Base-by-base conservation (phyloP, 1,139 yeast genomes). In the Kazachstania sp. region DNA sequence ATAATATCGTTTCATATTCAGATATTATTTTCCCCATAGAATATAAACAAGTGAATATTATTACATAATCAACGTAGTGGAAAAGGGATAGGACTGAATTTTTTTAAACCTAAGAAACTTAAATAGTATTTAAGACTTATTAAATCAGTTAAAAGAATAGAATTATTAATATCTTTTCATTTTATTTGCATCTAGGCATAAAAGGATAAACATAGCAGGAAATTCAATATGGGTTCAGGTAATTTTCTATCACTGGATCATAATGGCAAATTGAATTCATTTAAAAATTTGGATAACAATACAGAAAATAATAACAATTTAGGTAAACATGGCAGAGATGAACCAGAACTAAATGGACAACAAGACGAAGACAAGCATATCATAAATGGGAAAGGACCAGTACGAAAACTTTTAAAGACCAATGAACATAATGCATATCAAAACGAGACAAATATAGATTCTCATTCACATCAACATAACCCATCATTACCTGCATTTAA, bases 401-500 rank as follows among this genome's bases (percentile, higher is more conserved):
- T 37, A 37, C 39, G 39, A 37, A 37, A 37, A n/a, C 30, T 37
- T 4, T 23, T 16, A 13, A 37, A 23, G 16, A 36, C n/a, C 6
- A n/a, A n/a, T 32, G 36, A 32, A 16, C 19, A 23, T 9, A 19
- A 34, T 16, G 6, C n/a, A 9, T 11, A 13, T 5, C 20, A 15
- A 11, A 16, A 15, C 2, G 20, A 32, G 8, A 32, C 15, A 15
- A 15, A 2, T 32, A 18, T 32, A 13, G 8, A 15, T 15, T 16
- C 11, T 15, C 36, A 15, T 32, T 9, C 18, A 18, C 36, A 32
- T 32, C 15, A 16, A 4, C 29, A 20, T 26, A 28, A 23, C 41
- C 18, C 19, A 32, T 30, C 37, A 13, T 34, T 59, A 41, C 68
- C 68, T 19, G 54, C 56, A 47, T 63, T 54, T 42, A 63, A 60